Conservation (phyloP, 768 basidiomycete species). For the Pleurotus tuoliensis region DNA sequence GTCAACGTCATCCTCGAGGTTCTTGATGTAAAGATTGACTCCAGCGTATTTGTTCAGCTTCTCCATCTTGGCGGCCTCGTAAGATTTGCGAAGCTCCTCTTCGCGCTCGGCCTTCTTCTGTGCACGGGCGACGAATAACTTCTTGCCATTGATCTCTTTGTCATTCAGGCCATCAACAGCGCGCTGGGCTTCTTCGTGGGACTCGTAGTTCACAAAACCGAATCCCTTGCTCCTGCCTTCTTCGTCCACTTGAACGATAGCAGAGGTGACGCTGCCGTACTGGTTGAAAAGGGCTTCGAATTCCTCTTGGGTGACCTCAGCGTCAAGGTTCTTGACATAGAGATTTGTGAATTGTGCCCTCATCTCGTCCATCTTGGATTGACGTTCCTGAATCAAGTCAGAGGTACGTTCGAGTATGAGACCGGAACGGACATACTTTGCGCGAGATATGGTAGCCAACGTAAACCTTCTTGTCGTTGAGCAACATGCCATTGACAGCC, state of each 20-base stretch:
- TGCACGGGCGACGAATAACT: conserved; percentile 92
- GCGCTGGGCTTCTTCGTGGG: conserved; percentile 85
- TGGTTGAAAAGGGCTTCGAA: conserved; percentile 76
- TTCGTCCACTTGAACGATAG: conserved; percentile 79
- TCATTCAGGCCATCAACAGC: conserved; percentile 93
- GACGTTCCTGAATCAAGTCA: conserved; percentile 64
- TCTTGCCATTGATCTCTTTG: conserved; percentile 76
- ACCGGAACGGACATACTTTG: conserved; percentile 53
- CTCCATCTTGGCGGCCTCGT: conserved; percentile 96
- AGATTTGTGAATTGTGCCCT: conserved; percentile 97
- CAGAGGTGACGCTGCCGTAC: conserved; percentile 86
- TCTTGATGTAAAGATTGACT: conserved; percentile 99
- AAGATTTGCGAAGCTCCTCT: conserved; percentile 89
- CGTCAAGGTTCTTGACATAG: conserved; percentile 95
- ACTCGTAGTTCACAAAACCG: conserved; percentile 96
- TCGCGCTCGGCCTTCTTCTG: conserved; percentile 99
- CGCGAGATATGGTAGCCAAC: conserved; percentile 97
- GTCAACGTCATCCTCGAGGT: conserved; percentile 96
- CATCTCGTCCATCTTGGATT: conserved; percentile 98
- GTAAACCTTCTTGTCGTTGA: conserved; percentile 99
- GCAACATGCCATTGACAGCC: conserved; percentile 97
- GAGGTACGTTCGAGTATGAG: not conserved
- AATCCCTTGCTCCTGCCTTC: conserved; percentile 94
- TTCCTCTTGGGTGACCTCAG: conserved; percentile 79
- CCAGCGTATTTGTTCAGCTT: conserved; percentile 98